A percentile compares a stretch with the other conserved stretches of the same genome.
Conservation (phyloP, 2,329 filamentous ascomycete genomes). For the Herpotrichia juniperi region DNA sequence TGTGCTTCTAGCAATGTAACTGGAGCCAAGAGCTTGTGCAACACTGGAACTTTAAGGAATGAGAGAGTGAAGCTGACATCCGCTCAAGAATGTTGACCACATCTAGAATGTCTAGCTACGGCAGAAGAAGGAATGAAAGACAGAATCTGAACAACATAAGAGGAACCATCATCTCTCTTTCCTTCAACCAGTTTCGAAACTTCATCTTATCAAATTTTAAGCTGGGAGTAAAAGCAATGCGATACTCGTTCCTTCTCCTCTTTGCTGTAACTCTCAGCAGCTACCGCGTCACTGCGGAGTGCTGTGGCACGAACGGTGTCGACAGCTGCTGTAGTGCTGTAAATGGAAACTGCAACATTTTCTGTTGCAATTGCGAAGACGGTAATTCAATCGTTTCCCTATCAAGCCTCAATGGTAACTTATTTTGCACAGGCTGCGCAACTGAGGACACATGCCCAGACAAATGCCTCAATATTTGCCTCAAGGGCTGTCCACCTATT, state of each 20-base stretch:
- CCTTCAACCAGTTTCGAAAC: too few species aligned
- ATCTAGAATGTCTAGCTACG: too few species aligned
- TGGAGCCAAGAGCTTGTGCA: too few species aligned
- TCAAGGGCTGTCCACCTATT: background rate
- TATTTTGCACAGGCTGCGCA: background rate
- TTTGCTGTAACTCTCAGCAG: background rate
- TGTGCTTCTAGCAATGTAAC: too few species aligned
- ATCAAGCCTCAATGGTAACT: background rate
- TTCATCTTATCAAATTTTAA: too few species aligned
- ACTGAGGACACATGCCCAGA: background rate
- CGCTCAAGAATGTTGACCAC: too few species aligned
- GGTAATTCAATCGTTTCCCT: background rate
- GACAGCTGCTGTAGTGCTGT: constrained; percentile 1
- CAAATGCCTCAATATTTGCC: background rate
- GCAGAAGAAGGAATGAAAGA: background rate
- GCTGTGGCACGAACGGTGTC: constrained; percentile 3
- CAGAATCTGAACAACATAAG: background rate
- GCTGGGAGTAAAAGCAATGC: background rate
- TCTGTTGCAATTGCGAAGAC: constrained; percentile 3
- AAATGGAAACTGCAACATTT: background rate
- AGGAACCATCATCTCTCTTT: background rate
- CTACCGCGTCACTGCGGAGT: constrained; percentile 1
- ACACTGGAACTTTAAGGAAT: too few species aligned
- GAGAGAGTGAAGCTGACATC: too few species aligned
- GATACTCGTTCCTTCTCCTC: background rate